Evolutionary conservation across 768 basidiomycete genomes (phyloP).

Genomic region (Suillus variegatus): DNA sequence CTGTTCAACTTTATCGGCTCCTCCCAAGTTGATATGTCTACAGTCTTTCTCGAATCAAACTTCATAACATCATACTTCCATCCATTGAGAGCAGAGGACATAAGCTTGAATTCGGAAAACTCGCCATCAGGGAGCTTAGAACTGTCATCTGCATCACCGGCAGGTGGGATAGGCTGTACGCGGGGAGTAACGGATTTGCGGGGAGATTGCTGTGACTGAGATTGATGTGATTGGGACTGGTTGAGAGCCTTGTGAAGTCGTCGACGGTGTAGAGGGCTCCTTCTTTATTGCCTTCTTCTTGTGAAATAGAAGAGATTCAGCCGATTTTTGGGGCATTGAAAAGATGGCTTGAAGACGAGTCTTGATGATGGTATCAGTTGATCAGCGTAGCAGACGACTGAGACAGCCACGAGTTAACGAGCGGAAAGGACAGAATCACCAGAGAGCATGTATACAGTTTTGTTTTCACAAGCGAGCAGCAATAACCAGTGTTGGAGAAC

Average conservation of each 20-base stretch:
- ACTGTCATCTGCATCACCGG: slow-evolving; percentile 49
- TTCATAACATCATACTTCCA: slow-evolving; percentile 96
- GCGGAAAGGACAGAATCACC: background rate
- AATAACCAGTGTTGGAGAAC: background rate
- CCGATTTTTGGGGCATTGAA: slow-evolving; percentile 31
- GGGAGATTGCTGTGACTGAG: slow-evolving; percentile 18
- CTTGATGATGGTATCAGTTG: too few species aligned
- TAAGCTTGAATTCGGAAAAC: slow-evolving; percentile 75
- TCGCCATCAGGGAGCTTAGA: slow-evolving; percentile 64
- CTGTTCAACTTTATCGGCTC: slow-evolving; percentile 85
- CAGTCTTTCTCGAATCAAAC: slow-evolving; percentile 72
- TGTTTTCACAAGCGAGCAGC: slow-evolving; percentile 1
- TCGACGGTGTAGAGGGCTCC: slow-evolving; percentile 18
- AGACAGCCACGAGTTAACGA: background rate
- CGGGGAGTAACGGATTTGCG: slow-evolving; percentile 41
- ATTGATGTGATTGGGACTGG: slow-evolving; percentile 13
- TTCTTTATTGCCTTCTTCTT: slow-evolving; percentile 47
- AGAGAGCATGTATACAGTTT: slow-evolving; percentile 2
- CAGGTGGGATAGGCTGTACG: slow-evolving; percentile 40
- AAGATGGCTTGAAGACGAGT: background rate
- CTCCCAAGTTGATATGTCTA: slow-evolving; percentile 70
- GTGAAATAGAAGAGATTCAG: slow-evolving; percentile 62
- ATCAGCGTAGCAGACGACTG: background rate
- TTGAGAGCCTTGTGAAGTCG: slow-evolving; percentile 13
- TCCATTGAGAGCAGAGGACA: slow-evolving; percentile 78